Evolutionary conservation across 2,329 filamentous ascomycete genomes (phyloP), one percentile per base, ranked within the genome.

Genomic region (Fusarium acutatum): DNA sequence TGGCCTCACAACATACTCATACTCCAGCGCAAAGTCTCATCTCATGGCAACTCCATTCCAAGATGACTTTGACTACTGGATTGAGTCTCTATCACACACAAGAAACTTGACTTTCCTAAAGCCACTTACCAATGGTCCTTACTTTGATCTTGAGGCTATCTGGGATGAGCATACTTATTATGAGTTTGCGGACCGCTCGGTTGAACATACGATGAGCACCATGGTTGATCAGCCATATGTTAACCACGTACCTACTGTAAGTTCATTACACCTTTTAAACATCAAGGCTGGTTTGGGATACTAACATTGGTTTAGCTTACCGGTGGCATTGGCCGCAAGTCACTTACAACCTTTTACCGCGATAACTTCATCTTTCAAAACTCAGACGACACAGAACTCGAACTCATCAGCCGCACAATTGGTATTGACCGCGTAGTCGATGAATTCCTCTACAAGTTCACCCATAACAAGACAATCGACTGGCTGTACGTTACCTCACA

Each of bases 211-310:
- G 0, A 95, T 95, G 93, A 86, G 86, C n/a, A 95, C 93, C 0
- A 95, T 95, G 93, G 92, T 94, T 4, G 86, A 91, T 53, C 90
- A 94, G 79, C 93, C 93, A 4, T 94, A 95, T 76, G 93, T 95
- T 3, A 95, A 95, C 78, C 92, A 95, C 78, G 85, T 94, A 5
- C 91, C 92, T 0, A 94, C 92, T 0, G 86, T 91, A 76, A 84
- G 87, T 75, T 24, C 0, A 6, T 4, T 24, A 9, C 12, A 34
- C 6, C 22, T 24, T 4, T 2, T 4, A 5, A 7, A 6, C 3
- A 12, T 12, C 2, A 18, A 30, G 2, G 24, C 7, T 24, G 12
- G 3, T 3, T 7, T 3, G 0, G 9, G 2, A 14, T 9, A 6
- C 52, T 69, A 1, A 69, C 10, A 1, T 4, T 5, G 20, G 1